Percentiles rank a stretch among this genome's conserved stretches.
Conservation (phyloP, 2,329 filamentous ascomycete genomes). For the Seiridium unicorne region DNA sequence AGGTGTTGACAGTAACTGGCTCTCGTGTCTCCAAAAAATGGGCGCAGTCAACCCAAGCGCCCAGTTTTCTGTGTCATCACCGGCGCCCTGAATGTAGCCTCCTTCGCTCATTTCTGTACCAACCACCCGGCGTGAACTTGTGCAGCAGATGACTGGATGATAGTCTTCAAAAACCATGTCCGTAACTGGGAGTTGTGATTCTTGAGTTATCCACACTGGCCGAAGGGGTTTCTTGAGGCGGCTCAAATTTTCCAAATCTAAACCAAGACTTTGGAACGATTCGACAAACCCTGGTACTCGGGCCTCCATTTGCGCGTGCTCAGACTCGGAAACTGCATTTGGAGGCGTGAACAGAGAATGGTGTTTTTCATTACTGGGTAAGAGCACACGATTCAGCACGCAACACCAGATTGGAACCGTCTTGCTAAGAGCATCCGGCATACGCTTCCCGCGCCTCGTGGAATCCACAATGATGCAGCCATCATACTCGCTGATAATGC, state of each 20-base stretch:
- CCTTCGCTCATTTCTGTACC: slow-evolving; percentile 68
- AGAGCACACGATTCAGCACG: slow-evolving; percentile 78
- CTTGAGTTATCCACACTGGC: slow-evolving; percentile 77
- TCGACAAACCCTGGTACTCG: slow-evolving; percentile 55
- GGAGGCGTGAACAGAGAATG: slow-evolving; percentile 69
- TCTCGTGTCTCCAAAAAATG: slow-evolving; percentile 74
- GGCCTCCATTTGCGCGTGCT: slow-evolving; percentile 74
- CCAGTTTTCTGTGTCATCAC: slow-evolving; percentile 95
- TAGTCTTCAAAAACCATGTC: slow-evolving; percentile 52
- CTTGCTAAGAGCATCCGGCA: slow-evolving; percentile 93
- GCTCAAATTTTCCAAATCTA: slow-evolving; percentile 56
- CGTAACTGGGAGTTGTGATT: slow-evolving; percentile 47
- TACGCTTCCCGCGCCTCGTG: slow-evolving; percentile 85
- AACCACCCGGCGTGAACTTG: slow-evolving; percentile 70
- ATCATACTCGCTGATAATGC: slow-evolving; percentile 62
- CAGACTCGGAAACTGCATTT: slow-evolving; percentile 69
- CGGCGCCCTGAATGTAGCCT: slow-evolving; percentile 90
- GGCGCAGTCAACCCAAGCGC: slow-evolving; percentile 73
- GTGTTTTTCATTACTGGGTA: slow-evolving; percentile 45
- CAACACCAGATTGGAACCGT: slow-evolving; percentile 93
- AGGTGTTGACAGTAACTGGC: slow-evolving; percentile 56
- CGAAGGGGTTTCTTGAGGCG: slow-evolving; percentile 70
- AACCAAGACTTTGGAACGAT: slow-evolving; percentile 52
- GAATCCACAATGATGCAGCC: slow-evolving; percentile 92
- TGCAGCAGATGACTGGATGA: slow-evolving; percentile 79